Conservation (phyloP, 2,329 filamentous ascomycete species). For the Aspergillus hortae region DNA sequence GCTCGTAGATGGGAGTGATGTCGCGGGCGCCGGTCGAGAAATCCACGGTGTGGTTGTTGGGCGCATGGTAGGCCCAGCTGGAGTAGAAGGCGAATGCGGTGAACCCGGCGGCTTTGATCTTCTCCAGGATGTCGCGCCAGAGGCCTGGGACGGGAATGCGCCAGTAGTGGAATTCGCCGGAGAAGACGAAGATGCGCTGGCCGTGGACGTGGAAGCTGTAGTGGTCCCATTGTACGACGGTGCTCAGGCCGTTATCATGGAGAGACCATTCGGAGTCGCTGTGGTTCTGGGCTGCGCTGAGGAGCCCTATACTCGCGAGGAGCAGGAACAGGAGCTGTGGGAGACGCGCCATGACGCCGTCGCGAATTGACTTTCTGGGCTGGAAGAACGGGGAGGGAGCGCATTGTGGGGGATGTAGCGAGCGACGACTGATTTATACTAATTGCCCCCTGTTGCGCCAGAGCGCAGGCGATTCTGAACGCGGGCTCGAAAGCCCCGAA, state of each 20-base stretch:
- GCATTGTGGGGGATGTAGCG: neutral
- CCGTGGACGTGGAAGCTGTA: conserved; percentile 53
- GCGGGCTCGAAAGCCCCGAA: neutral
- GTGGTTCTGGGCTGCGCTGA: conserved; percentile 13
- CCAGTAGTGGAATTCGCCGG: conserved; percentile 55
- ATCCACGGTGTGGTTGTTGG: conserved; percentile 45
- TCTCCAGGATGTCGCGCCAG: conserved; percentile 51
- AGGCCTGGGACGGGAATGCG: conserved; percentile 49
- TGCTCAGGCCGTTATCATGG: conserved; percentile 47
- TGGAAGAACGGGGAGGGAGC: neutral
- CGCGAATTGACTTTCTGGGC: neutral
- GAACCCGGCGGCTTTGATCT: conserved; percentile 51
- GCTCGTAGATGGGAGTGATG: conserved; percentile 50
- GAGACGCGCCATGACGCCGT: conserved; percentile 9
- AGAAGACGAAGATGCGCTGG: conserved; percentile 51
- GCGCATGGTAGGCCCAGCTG: conserved; percentile 49
- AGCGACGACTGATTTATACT: neutral
- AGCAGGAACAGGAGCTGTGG: conserved; percentile 6
- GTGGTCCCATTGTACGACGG: conserved; percentile 50
- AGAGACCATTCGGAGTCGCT: conserved; percentile 41
- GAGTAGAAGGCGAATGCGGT: conserved; percentile 48
- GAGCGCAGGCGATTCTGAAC: too few species aligned
- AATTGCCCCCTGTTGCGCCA: too few species aligned
- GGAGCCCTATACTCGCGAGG: conserved; percentile 10
- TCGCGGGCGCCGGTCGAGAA: conserved; percentile 54